phyloP scores from a whole-genome alignment of 441 rosid genomes.

The Mallotus repandus region DNA sequence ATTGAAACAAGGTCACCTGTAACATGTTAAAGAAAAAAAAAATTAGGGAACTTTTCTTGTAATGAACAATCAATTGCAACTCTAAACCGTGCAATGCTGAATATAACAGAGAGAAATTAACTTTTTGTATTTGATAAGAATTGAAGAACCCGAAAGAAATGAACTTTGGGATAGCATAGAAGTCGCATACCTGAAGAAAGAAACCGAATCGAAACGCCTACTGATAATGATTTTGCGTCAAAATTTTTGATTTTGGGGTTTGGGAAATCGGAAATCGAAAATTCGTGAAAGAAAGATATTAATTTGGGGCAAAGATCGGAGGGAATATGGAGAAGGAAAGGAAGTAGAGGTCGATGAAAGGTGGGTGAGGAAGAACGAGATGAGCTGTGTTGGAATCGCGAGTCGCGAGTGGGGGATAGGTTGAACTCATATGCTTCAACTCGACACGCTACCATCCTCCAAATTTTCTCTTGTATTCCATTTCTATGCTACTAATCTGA shows the following conservation, averaged over 20 bases:
- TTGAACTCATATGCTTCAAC: conserved; percentile 12
- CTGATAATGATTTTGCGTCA: background rate
- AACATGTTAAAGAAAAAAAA: background rate
- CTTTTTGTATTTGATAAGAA: background rate
- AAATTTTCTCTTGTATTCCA: background rate
- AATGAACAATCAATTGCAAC: background rate
- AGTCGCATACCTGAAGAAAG: conserved; percentile 20
- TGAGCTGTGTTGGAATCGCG: conserved; percentile 27
- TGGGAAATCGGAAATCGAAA: background rate
- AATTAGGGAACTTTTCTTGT: background rate
- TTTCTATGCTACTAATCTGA: background rate
- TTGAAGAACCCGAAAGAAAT: background rate
- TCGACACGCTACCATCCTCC: background rate
- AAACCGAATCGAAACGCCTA: background rate
- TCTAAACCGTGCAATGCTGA: background rate
- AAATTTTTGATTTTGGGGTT: no score
- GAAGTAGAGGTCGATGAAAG: background rate
- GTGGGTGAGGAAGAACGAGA: conserved; percentile 7
- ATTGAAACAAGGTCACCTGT: background rate
- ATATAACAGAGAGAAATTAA: background rate
- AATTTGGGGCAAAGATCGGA: background rate
- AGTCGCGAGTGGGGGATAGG: conserved; percentile 14
- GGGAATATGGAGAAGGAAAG: conserved; percentile 1
- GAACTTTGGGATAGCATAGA: background rate
- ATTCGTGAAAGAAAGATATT: background rate